These are phyloP conservation scores for Fusarium oxysporum DNA, from an alignment of 2,329 filamentous ascomycete species.

Conservation along the genomic window DNA sequence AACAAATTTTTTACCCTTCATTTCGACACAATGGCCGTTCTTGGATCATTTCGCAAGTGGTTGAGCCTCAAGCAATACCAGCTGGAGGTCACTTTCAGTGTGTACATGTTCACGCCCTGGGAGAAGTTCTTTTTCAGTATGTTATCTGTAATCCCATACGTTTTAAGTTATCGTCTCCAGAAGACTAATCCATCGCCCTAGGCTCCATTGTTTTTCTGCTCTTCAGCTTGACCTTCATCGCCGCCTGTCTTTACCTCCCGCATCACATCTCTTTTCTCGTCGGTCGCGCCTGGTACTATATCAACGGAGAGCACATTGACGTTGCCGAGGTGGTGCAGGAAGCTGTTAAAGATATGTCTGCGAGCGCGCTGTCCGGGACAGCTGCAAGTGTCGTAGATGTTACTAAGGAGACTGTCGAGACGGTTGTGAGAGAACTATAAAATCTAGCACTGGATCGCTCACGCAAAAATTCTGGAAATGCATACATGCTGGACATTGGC, in stretches of 20 bases:
- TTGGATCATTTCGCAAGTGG: constrained; percentile 78
- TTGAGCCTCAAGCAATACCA: constrained; percentile 96
- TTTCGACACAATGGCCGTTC: constrained; percentile 47
- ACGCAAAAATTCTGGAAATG: background rate
- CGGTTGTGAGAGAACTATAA: constrained; percentile 52
- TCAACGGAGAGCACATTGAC: constrained; percentile 79
- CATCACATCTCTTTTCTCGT: constrained; percentile 87
- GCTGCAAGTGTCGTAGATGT: constrained; percentile 42
- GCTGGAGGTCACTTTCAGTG: constrained; percentile 94
- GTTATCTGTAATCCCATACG: constrained; percentile 49
- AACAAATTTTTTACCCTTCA: background rate
- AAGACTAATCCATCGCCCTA: constrained; percentile 56
- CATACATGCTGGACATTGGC: background rate
- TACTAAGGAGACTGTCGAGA: constrained; percentile 42
- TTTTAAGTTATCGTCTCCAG: background rate
- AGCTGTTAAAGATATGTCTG: constrained; percentile 49
- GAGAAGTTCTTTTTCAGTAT: constrained; percentile 98
- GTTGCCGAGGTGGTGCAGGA: constrained; percentile 53
- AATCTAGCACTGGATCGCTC: background rate
- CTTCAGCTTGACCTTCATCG: constrained; percentile 85
- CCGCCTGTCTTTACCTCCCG: constrained; percentile 90
- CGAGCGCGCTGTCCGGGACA: constrained; percentile 46
- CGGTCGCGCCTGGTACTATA: constrained; percentile 93
- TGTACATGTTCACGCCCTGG: constrained; percentile 96
- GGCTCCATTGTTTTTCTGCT: constrained; percentile 94